Evolutionary conservation across 2,329 filamentous ascomycete species (phyloP), one percentile per base, ranked within the genome.

Genomic region (Pseudophaeomoniella oleicola): DNA sequence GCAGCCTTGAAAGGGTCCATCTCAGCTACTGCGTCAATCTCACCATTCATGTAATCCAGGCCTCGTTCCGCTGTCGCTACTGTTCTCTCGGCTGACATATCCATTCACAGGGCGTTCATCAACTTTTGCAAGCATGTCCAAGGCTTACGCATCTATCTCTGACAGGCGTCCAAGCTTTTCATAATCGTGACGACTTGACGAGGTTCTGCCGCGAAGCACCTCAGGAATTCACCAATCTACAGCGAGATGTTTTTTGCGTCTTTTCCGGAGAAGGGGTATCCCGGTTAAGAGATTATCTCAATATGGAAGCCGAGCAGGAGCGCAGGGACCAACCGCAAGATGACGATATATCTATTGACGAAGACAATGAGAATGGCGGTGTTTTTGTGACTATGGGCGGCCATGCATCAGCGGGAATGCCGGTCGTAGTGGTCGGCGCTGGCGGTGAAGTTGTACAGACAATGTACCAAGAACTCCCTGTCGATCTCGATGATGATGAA

Each of bases 161-260:
- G 53, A 98, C 90, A 4, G 90, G 90, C 13, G 87, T 98, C 3
- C 79, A 83, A 50, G 84, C 85, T 2, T 98, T 98, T 54, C 43
- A 43, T 27, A 70, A 94, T 19, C 74, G 81, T 36, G 77, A 85
- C 38, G 87, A 94, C 46, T 71, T 96, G 18, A 80, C 85, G 37
- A 66, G 69, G 4, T 96, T 85, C 55, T 96, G 90, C 53, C 77
- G 90, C 42, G 78, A 82, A 48, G 85, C 90, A 1, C 90, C 90
- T 27, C 60, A 71, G 41, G 90, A 96, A 58, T 98, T 98, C 55
- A 96, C 87, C 13, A 81, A 88, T 33, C 86, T 94, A 52, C 90
- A 98, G 56, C 77, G 90, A 43, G 80, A 88, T 36, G 85, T 96
- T 5, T 98, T 98, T 55, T 98, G 90, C 52, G 90, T 98, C 37